Conservation (phyloP, 306 rosid genomes). For the Morella rubra region DNA sequence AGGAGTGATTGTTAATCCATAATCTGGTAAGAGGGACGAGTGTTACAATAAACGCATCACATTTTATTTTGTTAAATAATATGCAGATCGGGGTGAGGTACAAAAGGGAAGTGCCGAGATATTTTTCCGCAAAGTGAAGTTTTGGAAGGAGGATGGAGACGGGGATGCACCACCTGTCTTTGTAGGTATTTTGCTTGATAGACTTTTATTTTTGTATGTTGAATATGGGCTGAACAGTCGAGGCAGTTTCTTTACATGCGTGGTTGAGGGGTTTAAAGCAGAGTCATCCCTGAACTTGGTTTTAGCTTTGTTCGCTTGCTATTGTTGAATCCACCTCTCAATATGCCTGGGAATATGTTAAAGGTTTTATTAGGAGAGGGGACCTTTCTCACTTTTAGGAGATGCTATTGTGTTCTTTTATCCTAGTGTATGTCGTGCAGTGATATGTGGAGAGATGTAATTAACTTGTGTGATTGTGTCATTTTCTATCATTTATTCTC, state of each 20-base stretch:
- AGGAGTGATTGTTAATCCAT: neutral
- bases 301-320: neutral
- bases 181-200: constrained; percentile 60
- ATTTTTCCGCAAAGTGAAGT: constrained; percentile 84
- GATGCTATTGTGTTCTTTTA: constrained; percentile 7
- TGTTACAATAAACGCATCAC: neutral
- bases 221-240: neutral
- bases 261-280: neutral
- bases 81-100: constrained; percentile 86
- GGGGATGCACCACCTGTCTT: constrained; percentile 95
- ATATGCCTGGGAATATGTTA: neutral
- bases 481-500: neutral
- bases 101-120: constrained; percentile 84
- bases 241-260: neutral
- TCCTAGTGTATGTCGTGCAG: neutral
- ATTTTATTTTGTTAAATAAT: neutral
- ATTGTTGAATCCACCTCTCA: neutral
- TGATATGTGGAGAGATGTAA: neutral
- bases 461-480: neutral
- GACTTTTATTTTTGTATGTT: neutral
- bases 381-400: neutral
- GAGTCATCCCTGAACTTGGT: neutral
- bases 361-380: neutral
- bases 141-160: constrained; percentile 85
- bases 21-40: neutral